These are phyloP conservation scores for Cladophialophora chaetospira DNA, from an alignment of 2,329 filamentous ascomycete species.

Conservation along the genomic window DNA sequence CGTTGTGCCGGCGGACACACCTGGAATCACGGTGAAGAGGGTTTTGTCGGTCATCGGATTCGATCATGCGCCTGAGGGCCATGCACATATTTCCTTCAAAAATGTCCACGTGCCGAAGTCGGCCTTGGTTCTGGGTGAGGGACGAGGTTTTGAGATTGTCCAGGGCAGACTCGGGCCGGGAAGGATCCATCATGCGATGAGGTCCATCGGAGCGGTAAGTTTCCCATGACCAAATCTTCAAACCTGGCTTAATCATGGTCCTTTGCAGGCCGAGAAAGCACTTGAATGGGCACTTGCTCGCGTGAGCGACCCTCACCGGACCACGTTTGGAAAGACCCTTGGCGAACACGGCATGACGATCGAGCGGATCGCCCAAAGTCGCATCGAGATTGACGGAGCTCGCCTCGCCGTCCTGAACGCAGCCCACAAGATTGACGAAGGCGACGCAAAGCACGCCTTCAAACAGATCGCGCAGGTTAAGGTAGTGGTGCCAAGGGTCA, in stretches of 20 bases:
- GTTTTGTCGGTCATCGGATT: slow-evolving; percentile 95
- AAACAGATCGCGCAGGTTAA: slow-evolving; percentile 96
- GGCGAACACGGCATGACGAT: slow-evolving; percentile 90
- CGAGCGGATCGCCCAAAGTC: slow-evolving; percentile 88
- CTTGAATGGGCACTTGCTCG: slow-evolving; percentile 94
- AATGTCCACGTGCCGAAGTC: slow-evolving; percentile 80
- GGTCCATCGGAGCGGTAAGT: slow-evolving; percentile 74
- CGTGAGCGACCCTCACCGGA: slow-evolving; percentile 88
- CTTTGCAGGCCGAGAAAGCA: slow-evolving; percentile 67
- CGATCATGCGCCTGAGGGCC: slow-evolving; percentile 96
- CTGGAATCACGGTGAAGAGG: slow-evolving; percentile 84
- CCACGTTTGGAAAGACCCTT: slow-evolving; percentile 84
- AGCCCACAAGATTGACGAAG: slow-evolving; percentile 88
- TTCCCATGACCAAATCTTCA: background rate
- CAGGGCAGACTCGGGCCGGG: slow-evolving; percentile 94
- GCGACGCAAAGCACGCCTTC: slow-evolving; percentile 83
- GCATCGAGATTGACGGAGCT: slow-evolving; percentile 90
- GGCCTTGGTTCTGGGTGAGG: slow-evolving; percentile 88
- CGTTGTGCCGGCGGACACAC: slow-evolving; percentile 75
- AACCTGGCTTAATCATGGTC: background rate
- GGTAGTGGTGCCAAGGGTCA: slow-evolving; percentile 82
- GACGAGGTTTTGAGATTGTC: slow-evolving; percentile 96
- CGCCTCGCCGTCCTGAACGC: slow-evolving; percentile 90
- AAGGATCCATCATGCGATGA: slow-evolving; percentile 97
- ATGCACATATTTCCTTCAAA: slow-evolving; percentile 86